These are phyloP conservation scores for Elsinoe ampelina DNA, from an alignment of 2,329 filamentous ascomycete genomes.

Conservation along the genomic window DNA sequence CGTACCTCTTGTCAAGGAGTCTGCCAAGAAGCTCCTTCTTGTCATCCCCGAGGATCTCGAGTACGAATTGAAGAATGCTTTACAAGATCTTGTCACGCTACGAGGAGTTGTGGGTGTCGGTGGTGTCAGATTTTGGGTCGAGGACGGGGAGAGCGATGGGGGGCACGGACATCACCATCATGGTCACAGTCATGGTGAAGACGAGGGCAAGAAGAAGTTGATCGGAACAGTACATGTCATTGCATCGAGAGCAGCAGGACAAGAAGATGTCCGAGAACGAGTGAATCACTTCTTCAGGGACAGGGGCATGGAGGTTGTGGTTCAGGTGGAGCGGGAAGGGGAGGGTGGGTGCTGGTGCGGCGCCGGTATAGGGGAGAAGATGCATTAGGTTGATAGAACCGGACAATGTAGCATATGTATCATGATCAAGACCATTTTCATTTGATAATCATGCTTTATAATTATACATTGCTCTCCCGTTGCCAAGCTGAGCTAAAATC, in stretches of 20 bases:
- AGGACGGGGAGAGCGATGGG: slow-evolving; percentile 48
- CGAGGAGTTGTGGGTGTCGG: slow-evolving; percentile 78
- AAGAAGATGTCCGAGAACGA: slow-evolving; percentile 77
- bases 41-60: slow-evolving; percentile 78
- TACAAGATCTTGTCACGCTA: slow-evolving; percentile 73
- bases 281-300: slow-evolving; percentile 61
- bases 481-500: not conserved
- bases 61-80: slow-evolving; percentile 75
- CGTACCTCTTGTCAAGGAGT: slow-evolving; percentile 75
- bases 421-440: not conserved
- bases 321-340: slow-evolving; percentile 81
- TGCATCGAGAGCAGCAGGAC: slow-evolving; percentile 58
- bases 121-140: slow-evolving; percentile 86
- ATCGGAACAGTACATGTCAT: slow-evolving; percentile 81
- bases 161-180: slow-evolving; percentile 25
- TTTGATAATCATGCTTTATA: too few species aligned
- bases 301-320: slow-evolving; percentile 68
- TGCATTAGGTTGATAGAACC: not conserved
- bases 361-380: slow-evolving; percentile 29
- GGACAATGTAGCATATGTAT: not conserved
- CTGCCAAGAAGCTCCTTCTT: slow-evolving; percentile 72
- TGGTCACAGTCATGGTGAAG: slow-evolving; percentile 21
- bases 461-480: not conserved
- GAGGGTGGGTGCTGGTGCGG: slow-evolving; percentile 59
- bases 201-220: slow-evolving; percentile 39